These are phyloP conservation scores for Dittrichia graveolens DNA, from an alignment of 129 eudicot species.

Conservation along the genomic window DNA sequence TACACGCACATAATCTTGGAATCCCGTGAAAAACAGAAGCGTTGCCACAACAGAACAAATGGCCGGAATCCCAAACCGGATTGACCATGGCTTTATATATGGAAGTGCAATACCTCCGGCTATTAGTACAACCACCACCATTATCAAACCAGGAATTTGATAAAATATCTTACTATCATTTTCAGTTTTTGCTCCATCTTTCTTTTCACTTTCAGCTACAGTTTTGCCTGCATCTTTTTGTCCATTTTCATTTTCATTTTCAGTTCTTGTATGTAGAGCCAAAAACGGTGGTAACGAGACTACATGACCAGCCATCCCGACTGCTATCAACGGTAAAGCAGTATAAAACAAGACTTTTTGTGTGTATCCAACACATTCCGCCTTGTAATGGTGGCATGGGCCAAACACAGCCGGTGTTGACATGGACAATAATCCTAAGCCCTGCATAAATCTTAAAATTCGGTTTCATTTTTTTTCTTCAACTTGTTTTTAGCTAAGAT, in stretches of 20 bases:
- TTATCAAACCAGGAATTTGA: slow-evolving; percentile 29
- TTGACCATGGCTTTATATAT: slow-evolving; percentile 59
- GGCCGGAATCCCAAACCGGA: slow-evolving; percentile 65
- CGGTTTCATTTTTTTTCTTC: neutral
- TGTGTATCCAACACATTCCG: slow-evolving; percentile 53
- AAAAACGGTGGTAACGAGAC: slow-evolving; percentile 37
- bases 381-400: slow-evolving; percentile 48
- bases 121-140: slow-evolving; percentile 28
- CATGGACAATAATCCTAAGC: slow-evolving; percentile 59
- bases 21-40: slow-evolving; percentile 43
- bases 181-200: neutral
- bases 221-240: neutral
- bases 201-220: neutral
- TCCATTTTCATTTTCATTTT: neutral
- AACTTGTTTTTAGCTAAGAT: too few species aligned
- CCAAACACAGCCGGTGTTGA: slow-evolving; percentile 68
- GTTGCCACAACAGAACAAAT: slow-evolving; percentile 53
- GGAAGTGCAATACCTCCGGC: slow-evolving; percentile 49
- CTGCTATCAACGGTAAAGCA: slow-evolving; percentile 48
- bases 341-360: slow-evolving; percentile 56
- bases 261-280: slow-evolving; percentile 35
- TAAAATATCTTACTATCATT: slow-evolving; percentile 15
- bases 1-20: slow-evolving; percentile 19
- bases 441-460: slow-evolving; percentile 36
- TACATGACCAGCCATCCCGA: slow-evolving; percentile 63